A percentile compares a stretch with the other conserved stretches of the same genome.
phyloP scores from a whole-genome alignment of 1,284 basidiomycete genomes.

The Ganoderma lucidum region DNA sequence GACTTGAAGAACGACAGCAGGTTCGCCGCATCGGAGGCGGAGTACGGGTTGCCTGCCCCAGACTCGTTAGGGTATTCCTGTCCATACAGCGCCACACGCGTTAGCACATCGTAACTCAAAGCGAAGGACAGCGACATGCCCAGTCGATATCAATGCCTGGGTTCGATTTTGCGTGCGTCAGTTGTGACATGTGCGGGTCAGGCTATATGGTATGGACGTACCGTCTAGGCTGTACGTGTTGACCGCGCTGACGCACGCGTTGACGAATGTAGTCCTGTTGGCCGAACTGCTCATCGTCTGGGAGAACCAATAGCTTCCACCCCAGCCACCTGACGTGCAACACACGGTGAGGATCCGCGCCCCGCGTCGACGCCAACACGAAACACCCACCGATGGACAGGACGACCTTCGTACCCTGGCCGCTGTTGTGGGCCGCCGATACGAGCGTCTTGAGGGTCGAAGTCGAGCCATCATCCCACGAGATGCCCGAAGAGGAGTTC shows the following conservation, averaged over 20 bases:
- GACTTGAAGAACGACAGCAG: constrained; percentile 68
- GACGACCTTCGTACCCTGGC: constrained; percentile 68
- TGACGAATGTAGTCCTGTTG: constrained; percentile 65
- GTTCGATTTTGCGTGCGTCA: constrained; percentile 20
- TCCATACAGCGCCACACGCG: not conserved
- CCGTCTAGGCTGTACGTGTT: constrained; percentile 73
- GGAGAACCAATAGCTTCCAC: constrained; percentile 70
- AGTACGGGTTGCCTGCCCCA: constrained; percentile 72
- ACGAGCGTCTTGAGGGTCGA: constrained; percentile 72
- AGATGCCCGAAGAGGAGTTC: constrained; percentile 61
- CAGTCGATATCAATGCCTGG: constrained; percentile 78
- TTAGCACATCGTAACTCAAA: constrained; percentile 4
- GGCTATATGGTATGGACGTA: constrained; percentile 14
- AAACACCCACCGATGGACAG: constrained; percentile 66
- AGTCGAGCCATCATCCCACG: constrained; percentile 63
- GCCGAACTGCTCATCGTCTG: constrained; percentile 57
- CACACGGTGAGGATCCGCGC: constrained; percentile 15
- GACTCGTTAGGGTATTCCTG: constrained; percentile 77
- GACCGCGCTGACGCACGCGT: constrained; percentile 66
- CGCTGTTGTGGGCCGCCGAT: constrained; percentile 61
- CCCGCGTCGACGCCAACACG: not conserved
- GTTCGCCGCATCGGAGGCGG: constrained; percentile 70
- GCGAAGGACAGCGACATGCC: constrained; percentile 40
- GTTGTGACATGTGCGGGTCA: not conserved
- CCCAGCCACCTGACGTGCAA: constrained; percentile 54